Conservation (phyloP, 768 basidiomycete species). For the Podaxis rugospora region DNA sequence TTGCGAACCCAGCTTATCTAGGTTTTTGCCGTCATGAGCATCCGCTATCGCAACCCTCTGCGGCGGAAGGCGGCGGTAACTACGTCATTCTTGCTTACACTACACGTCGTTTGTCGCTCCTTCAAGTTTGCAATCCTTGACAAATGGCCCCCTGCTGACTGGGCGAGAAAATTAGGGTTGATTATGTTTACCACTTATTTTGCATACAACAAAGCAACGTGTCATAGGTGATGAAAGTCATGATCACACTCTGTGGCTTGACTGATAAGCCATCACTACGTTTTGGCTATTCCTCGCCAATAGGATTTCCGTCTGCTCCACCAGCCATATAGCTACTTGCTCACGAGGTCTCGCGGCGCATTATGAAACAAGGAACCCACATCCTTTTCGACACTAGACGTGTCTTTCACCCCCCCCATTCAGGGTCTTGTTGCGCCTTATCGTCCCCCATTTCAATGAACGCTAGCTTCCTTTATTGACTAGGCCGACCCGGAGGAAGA, state of each 20-base stretch:
- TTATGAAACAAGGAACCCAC: not conserved
- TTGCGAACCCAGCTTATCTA: not conserved
- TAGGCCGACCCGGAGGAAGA: slow-evolving; percentile 1
- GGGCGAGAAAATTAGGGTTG: not conserved
- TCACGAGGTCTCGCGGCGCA: not conserved
- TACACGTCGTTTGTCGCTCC: not conserved
- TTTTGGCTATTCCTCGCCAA: not conserved
- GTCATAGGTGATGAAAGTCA: not conserved
- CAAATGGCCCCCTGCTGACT: not conserved
- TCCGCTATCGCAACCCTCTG: not conserved
- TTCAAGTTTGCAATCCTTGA: not conserved
- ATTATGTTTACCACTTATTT: not conserved
- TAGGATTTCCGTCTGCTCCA: not conserved
- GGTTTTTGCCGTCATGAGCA: not conserved
- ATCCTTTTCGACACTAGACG: not conserved
- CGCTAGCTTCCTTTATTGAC: not conserved
- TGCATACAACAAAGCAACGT: not conserved
- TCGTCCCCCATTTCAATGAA: not conserved
- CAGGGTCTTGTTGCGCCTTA: not conserved
- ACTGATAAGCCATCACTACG: not conserved
- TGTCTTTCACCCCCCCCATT: not conserved
- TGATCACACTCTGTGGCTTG: not conserved
- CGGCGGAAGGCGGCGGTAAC: not conserved
- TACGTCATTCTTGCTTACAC: not conserved
- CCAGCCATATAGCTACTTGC: not conserved